Percentiles rank a stretch among this genome's conserved stretches.
Conservation (phyloP, 345 rosid genomes). For the Eucalyptus virginea region DNA sequence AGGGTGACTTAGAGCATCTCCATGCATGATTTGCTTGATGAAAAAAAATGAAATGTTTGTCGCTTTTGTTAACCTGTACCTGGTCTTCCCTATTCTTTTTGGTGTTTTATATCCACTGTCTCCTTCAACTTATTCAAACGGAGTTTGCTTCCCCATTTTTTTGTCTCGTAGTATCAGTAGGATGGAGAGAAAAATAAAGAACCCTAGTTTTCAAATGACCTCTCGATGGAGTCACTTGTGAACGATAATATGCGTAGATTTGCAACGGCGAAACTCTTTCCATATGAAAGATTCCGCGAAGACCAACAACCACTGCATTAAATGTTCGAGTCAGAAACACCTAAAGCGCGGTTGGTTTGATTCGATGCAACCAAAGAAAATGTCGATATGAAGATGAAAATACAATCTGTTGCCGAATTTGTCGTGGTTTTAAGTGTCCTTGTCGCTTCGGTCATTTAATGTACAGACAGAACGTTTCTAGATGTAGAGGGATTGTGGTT, state of each 20-base stretch:
- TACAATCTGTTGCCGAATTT: background rate
- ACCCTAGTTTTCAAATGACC: background rate
- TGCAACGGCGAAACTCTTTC: background rate
- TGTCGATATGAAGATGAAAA: background rate
- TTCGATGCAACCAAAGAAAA: background rate
- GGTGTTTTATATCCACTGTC: background rate
- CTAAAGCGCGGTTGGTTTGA: background rate
- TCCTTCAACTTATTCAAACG: too few relatives aligned
- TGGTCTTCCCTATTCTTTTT: background rate
- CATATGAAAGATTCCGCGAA: background rate
- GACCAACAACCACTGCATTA: background rate
- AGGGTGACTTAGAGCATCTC: background rate
- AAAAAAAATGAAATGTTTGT: background rate
- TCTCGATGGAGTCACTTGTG: background rate
- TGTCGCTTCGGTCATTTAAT: background rate
- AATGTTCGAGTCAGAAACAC: background rate
- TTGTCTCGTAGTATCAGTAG: background rate
- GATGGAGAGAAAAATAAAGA: background rate
- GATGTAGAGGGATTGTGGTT: background rate
- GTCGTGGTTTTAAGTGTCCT: background rate
- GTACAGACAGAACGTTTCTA: background rate
- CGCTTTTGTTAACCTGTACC: background rate
- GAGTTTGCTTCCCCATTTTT: background rate
- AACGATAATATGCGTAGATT: background rate
- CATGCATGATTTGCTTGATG: background rate